A percentile compares a stretch with the other conserved stretches of the same genome.
phyloP scores from a whole-genome alignment of 768 basidiomycete genomes.

The Mycena leptocephala region DNA sequence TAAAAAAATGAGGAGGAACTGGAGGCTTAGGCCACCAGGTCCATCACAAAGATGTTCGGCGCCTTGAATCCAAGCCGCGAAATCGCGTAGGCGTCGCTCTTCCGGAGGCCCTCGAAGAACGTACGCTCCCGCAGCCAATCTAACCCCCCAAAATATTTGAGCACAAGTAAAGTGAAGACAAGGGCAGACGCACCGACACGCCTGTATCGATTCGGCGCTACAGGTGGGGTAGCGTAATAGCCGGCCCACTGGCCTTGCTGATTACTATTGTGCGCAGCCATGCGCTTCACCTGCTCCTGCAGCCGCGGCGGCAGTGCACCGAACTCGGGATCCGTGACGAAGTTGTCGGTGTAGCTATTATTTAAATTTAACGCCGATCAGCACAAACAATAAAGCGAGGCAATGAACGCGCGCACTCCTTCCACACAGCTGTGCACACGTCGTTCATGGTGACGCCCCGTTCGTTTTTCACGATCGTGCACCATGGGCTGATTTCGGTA shows the following conservation, averaged over 20 bases:
- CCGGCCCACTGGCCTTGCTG: constrained; percentile 44
- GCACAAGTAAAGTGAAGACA: neutral
- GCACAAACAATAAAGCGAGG: neutral
- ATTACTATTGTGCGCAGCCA: constrained; percentile 63
- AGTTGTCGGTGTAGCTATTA: constrained; percentile 77
- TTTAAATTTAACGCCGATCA: neutral
- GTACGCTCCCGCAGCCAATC: constrained; percentile 86
- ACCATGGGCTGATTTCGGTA: constrained; percentile 81
- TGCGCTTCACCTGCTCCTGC: constrained; percentile 82
- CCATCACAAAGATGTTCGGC: constrained; percentile 86
- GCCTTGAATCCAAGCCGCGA: constrained; percentile 83
- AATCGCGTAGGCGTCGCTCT: constrained; percentile 73
- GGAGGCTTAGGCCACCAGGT: constrained; percentile 55
- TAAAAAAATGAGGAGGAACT: constrained; percentile 22
- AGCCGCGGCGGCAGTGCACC: constrained; percentile 70
- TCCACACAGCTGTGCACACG: constrained; percentile 80
- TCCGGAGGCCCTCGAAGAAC: constrained; percentile 77
- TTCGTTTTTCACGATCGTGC: constrained; percentile 81
- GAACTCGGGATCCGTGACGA: constrained; percentile 79
- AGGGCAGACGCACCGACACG: constrained; percentile 68
- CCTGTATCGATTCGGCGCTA: constrained; percentile 66
- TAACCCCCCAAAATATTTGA: constrained; percentile 42
- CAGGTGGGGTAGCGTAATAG: constrained; percentile 66
- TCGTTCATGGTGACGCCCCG: constrained; percentile 84
- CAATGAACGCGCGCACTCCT: constrained; percentile 70